Conservation (phyloP, 2,329 filamentous ascomycete species). For the Penicillium sp. region DNA sequence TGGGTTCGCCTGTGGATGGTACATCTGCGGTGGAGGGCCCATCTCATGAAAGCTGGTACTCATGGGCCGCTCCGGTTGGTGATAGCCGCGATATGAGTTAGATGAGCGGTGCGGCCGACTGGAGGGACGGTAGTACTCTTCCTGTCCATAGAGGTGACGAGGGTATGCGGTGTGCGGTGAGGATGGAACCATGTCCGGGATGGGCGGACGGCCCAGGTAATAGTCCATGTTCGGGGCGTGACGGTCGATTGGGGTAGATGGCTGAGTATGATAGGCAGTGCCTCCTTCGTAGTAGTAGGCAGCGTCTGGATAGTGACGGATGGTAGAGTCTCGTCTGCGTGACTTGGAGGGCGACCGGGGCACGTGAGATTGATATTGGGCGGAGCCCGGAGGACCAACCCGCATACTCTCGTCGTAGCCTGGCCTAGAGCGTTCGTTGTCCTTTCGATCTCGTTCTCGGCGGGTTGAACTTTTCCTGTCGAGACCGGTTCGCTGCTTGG, state of each 20-base stretch:
- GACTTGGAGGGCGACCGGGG: slow-evolving; percentile 40
- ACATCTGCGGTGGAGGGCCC: slow-evolving; percentile 30
- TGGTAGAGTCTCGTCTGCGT: slow-evolving; percentile 37
- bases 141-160: slow-evolving; percentile 18
- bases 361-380: slow-evolving; percentile 33
- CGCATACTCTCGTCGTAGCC: slow-evolving; percentile 41
- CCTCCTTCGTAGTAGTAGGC: slow-evolving; percentile 41
- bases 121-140: slow-evolving; percentile 37
- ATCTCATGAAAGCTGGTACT: slow-evolving; percentile 42
- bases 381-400: slow-evolving; percentile 35
- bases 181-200: slow-evolving; percentile 37
- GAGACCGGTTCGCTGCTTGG: slow-evolving; percentile 34
- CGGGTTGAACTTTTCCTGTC: slow-evolving; percentile 34
- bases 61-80: slow-evolving; percentile 39
- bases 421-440: slow-evolving; percentile 34
- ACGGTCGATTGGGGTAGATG: slow-evolving; percentile 32
- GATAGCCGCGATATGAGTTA: slow-evolving; percentile 43
- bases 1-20: slow-evolving; percentile 2
- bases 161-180: slow-evolving; percentile 38
- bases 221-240: slow-evolving; percentile 34
- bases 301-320: slow-evolving; percentile 35
- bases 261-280: slow-evolving; percentile 36
- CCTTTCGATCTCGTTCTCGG: slow-evolving; percentile 38
- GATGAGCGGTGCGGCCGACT: slow-evolving; percentile 35
- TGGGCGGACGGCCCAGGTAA: slow-evolving; percentile 27